phyloP scores from a whole-genome alignment of 1,139 yeast species.

The Arxiozyma bovina region DNA sequence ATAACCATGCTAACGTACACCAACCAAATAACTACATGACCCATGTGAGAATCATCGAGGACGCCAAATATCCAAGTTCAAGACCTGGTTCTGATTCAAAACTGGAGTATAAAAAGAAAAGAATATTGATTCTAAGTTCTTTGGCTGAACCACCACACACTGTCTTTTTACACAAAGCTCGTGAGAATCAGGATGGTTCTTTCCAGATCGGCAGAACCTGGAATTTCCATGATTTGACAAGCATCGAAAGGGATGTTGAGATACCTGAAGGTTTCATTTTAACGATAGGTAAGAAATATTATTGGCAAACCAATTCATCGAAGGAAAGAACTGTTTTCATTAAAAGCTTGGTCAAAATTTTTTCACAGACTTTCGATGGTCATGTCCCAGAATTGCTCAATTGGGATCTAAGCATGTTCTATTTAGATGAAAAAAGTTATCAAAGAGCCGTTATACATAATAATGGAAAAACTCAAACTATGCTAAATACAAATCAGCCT shows the following conservation, averaged over 20 bases:
- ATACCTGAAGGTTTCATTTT: constrained; percentile 52
- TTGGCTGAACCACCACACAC: constrained; percentile 47
- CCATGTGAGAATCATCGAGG: constrained; percentile 51
- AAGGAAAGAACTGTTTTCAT: constrained; percentile 61
- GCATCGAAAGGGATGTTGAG: constrained; percentile 44
- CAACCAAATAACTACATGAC: constrained; percentile 46
- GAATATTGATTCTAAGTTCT: constrained; percentile 40
- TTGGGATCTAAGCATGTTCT: constrained; percentile 36
- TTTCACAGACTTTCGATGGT: constrained; percentile 60
- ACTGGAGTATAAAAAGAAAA: constrained; percentile 36
- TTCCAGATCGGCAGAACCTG: constrained; percentile 92
- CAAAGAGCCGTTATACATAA: constrained; percentile 23
- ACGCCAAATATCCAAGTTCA: constrained; percentile 39
- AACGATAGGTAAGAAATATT: constrained; percentile 67
- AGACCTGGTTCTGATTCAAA: constrained; percentile 39
- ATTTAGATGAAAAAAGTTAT: constrained; percentile 33
- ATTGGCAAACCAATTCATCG: constrained; percentile 71
- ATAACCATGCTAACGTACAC: constrained; percentile 14
- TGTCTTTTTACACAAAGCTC: constrained; percentile 75
- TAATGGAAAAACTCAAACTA: not conserved
- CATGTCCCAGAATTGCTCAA: constrained; percentile 52
- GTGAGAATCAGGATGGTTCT: constrained; percentile 62
- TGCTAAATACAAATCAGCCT: not conserved
- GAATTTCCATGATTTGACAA: constrained; percentile 66
- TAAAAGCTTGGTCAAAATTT: constrained; percentile 53